Base-by-base conservation (phyloP, 108 stramenopile species). In the Nitzschia palea region DNA sequence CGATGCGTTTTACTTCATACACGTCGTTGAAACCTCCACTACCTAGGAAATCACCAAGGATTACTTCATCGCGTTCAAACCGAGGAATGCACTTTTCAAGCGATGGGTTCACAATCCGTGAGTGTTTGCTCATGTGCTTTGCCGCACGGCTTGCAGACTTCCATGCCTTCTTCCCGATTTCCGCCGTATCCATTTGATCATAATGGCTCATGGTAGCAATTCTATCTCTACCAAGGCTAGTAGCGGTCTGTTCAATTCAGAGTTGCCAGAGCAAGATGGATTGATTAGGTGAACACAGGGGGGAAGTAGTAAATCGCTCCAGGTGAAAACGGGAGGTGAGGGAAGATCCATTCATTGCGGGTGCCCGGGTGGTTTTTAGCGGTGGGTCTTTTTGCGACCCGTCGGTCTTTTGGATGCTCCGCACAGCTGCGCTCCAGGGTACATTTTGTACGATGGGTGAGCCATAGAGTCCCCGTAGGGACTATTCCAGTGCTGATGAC, bases 1-100 rank as follows among this genome's bases (percentile, higher is more conserved):
- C 63, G 17, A 84, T 77, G 0, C 45, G 36, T 59, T 71, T 54
- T 62, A 91, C 69, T 65, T 91, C 90, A 54, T 74, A 83, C n/a
- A 91, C 90, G 31, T 86, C 85, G 36, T 86, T 88, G 73, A 91
- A 91, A 9, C 90, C 87, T 22, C 90, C 90, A 8, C 47, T 54
- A 17, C 90, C 90, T 29, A 91, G 70, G 23, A 87, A 57, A 9
- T 88, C 76, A 10, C 90, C 90, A 25, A 88, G 40, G 32, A 73
- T 48, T 6, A 91, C 74, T 53, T 91, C 90, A 5, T 56, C 36
- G 15, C 76, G 73, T 27, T 81, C 80, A 70, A 91, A 88, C 6
- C 83, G 72, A 25, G 83, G 83, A 47, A 84, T 80, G 47, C 79
- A 74, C 55, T 84, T 84, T 48, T 84, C 83, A 40, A 80, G 51